These are phyloP conservation scores for Sporodiniella umbellata DNA, from an alignment of 371 early-diverging fungal species.

Conservation along the genomic window DNA sequence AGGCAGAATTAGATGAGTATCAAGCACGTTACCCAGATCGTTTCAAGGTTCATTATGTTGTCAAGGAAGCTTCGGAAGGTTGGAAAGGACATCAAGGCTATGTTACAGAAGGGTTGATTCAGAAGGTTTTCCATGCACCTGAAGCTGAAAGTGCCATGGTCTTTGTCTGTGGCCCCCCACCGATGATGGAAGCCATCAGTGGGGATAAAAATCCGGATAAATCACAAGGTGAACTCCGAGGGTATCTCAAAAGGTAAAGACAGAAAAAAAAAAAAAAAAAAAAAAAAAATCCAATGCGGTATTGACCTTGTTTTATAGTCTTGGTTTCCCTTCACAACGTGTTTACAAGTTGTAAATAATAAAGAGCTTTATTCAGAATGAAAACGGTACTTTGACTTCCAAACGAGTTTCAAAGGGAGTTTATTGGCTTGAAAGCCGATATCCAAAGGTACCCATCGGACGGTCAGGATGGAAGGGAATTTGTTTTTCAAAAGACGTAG, in stretches of 20 bases:
- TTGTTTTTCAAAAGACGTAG: too few relatives aligned
- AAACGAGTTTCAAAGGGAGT: not conserved
- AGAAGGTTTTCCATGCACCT: constrained; percentile 61
- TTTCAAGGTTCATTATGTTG: constrained; percentile 74
- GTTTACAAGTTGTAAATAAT: constrained; percentile 22
- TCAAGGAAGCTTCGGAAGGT: constrained; percentile 63
- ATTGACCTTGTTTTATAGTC: not conserved
- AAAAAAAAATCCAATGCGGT: not conserved
- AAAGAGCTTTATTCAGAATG: not conserved
- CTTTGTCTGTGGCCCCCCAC: constrained; percentile 89
- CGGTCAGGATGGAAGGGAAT: too few relatives aligned
- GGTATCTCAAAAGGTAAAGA: constrained; percentile 71
- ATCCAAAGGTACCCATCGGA: too few relatives aligned
- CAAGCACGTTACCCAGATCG: constrained; percentile 69
- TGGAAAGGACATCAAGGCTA: constrained; percentile 72
- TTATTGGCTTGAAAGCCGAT: constrained; percentile 50
- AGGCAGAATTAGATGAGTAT: constrained; percentile 71
- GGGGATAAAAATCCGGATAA: constrained; percentile 83
- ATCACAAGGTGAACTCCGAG: constrained; percentile 80
- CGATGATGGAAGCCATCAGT: constrained; percentile 73
- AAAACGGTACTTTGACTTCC: not conserved
- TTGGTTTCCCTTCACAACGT: constrained; percentile 13
- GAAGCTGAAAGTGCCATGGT: constrained; percentile 57
- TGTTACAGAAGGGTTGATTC: constrained; percentile 62
- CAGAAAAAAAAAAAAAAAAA: too few relatives aligned